Evolutionary conservation across 768 basidiomycete genomes (phyloP), one percentile per base, ranked within the genome.

Genomic region (Candolleomyces efflorescens): DNA sequence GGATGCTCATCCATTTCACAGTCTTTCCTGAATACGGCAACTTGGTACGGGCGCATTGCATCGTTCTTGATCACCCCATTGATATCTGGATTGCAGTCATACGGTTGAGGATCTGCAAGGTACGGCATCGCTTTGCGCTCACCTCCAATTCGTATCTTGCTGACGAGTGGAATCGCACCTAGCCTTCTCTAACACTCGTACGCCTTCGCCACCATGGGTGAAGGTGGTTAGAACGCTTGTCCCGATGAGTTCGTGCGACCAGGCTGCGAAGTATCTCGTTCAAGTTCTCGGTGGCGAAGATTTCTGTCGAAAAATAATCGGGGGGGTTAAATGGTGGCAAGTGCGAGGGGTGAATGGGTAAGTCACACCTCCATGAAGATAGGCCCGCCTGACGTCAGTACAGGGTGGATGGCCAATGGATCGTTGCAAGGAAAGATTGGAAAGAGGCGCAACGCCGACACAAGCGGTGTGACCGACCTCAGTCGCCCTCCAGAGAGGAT

Each of bases 281-380:
- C 75, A 83, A 59, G 92, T 85, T 3, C 77, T 97, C 7, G 94
- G 94, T 1, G 94, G 95, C n/a, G 87, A 90, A 64, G 82, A 89
- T 41, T 77, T 82, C 13, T 83, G 80, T 49, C 81, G 83, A 61
- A 79, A 79, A 41, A 68, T 92, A 27, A 86, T 94, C 3, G 96
- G 96, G 11, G 96, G 96, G 1, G 83, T 85, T 5, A 94, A 95
- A 68, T 98, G 96, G 94, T 98, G 96, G 96, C 95, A 97, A 71
- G 93, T 95, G 36, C 86, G 95, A 43, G 87, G 89, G 18, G 68
- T 93, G 47, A 73, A 82, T 53, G 94, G 94, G 94, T 84, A 64
- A 64, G 70, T 68, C 67, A 39, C 55, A 6, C 23, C 37, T 13
- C 61, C 18, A 54, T 55, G 12, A 9, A 9, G 1, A 15, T 39